Conservation (phyloP, 306 rosid genomes). For the Potentilla sterilis region DNA sequence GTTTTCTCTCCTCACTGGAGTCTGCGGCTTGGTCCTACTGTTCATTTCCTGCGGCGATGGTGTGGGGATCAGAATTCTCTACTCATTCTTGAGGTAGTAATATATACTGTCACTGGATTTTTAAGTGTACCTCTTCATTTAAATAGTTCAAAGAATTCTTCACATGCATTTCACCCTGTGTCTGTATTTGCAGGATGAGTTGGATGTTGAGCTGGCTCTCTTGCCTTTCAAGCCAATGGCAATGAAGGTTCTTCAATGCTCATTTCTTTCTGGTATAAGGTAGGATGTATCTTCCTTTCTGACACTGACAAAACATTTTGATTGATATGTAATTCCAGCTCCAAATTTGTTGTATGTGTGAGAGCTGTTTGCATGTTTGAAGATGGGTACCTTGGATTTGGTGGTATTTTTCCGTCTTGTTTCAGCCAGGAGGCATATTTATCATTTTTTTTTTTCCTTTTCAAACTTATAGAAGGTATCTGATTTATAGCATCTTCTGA, state of each 20-base stretch:
- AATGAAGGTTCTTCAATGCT: conserved; percentile 81
- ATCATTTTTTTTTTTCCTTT: not conserved
- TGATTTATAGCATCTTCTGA: not conserved
- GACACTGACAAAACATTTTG: not conserved
- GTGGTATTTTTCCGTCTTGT: not conserved
- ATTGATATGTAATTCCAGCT: not conserved
- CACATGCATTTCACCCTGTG: conserved; percentile 17
- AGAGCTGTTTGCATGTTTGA: not conserved
- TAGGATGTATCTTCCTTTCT: conserved; percentile 27
- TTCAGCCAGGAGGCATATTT: not conserved
- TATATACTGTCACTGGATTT: conserved; percentile 2
- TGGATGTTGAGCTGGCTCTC: conserved; percentile 63
- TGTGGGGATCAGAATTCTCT: conserved; percentile 67
- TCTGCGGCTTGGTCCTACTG: conserved; percentile 83
- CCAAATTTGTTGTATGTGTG: not conserved
- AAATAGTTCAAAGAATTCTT: not conserved
- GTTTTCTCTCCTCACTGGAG: conserved; percentile 85
- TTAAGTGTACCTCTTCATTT: not conserved
- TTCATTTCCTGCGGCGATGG: conserved; percentile 81
- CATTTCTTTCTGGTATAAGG: conserved; percentile 77
- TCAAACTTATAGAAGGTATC: not conserved
- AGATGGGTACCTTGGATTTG: not conserved
- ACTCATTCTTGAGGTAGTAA: conserved; percentile 75
- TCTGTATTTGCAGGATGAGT: conserved; percentile 47
- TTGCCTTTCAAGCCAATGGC: conserved; percentile 75